Conservation (phyloP, 164 flowering plant species). For the Chloranthus sessilifolius region DNA sequence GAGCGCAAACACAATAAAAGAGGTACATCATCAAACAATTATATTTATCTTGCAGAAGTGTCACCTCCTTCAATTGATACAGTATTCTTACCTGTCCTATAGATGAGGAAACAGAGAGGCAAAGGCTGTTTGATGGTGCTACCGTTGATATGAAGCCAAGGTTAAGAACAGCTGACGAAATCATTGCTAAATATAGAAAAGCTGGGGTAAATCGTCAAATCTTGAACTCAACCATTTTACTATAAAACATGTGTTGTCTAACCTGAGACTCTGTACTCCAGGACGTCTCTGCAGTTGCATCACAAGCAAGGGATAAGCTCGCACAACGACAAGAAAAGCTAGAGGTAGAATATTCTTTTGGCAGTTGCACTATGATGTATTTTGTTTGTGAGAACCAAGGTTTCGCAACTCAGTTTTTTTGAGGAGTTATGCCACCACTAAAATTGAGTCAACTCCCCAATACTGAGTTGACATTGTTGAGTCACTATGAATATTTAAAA, state of each 20-base stretch:
- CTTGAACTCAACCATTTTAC: constrained; percentile 1
- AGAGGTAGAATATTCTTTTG: constrained; percentile 42
- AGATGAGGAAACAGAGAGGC: constrained; percentile 58
- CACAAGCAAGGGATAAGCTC: constrained; percentile 75
- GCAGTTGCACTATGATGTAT: neutral
- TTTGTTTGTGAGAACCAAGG: neutral
- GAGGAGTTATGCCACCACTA: no score
- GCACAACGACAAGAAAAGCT: constrained; percentile 76
- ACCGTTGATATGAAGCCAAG: constrained; percentile 52
- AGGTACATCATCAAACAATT: constrained; percentile 25
- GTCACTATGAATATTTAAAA: no score
- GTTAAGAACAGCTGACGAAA: constrained; percentile 71
- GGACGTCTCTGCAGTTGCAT: constrained; percentile 79
- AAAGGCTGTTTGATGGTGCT: constrained; percentile 55
- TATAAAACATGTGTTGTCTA: constrained; percentile 7
- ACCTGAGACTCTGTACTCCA: constrained; percentile 23
- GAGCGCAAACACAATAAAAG: constrained; percentile 24
- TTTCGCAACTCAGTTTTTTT: neutral
- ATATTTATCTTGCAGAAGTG: neutral
- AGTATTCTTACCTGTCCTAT: constrained; percentile 8
- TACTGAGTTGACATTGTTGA: no score
- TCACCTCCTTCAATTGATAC: constrained; percentile 1
- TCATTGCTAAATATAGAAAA: constrained; percentile 65
- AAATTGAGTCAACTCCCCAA: no score
- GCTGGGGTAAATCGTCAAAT: constrained; percentile 43